Evolutionary conservation across 805 yeast species (phyloP), one percentile per base, ranked within the genome.

Genomic region (Wickerhamiella azymoides): DNA sequence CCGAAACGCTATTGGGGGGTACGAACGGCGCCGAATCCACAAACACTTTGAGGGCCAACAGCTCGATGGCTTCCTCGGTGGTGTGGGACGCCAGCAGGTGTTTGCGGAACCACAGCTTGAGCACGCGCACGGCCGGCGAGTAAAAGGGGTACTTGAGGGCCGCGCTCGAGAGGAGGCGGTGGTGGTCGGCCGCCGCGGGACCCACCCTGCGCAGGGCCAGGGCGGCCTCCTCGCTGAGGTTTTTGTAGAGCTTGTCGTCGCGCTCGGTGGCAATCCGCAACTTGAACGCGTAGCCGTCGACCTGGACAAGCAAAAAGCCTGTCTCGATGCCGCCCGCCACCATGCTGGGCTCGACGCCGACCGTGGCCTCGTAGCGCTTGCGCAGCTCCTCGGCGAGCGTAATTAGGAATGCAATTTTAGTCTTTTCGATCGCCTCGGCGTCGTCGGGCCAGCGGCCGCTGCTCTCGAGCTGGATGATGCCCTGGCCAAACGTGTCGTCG

Each of bases 391-490:
- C 73, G 43, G 76, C 72, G 18, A 88, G 74, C 54, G 81, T 81
- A 45, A 92, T 60, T 54, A 89, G 65, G 54, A 92, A 84, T 7
- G 97, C 97, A 27, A 93, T 76, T 58, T 92, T 92, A 13, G 94
- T 81, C 56, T 81, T 79, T 61, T 92, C 97, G 46, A 86, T 65
- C 2, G 96, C 86, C 35, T 70, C 65, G 5, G 85, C 60, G 60
- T 92, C 96, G 62, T 84, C 94, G 2, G 99, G 99, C 99, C 99
- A 92, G 60, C 78, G 77, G n/a, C 75, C 71, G 2, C 95, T 84
- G 3, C 83, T 69, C 64, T 92, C 98, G 61, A 92, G 84, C 62
- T 88, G 94, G 32, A 92, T 60, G 9, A 92, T 71, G 13, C 80
- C 78, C 38, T 83, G 88, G 54, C 81, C 84, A 68, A 84, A 76